These are phyloP conservation scores for Microdochium paspali DNA, from an alignment of 2,329 filamentous ascomycete species.

Conservation along the genomic window DNA sequence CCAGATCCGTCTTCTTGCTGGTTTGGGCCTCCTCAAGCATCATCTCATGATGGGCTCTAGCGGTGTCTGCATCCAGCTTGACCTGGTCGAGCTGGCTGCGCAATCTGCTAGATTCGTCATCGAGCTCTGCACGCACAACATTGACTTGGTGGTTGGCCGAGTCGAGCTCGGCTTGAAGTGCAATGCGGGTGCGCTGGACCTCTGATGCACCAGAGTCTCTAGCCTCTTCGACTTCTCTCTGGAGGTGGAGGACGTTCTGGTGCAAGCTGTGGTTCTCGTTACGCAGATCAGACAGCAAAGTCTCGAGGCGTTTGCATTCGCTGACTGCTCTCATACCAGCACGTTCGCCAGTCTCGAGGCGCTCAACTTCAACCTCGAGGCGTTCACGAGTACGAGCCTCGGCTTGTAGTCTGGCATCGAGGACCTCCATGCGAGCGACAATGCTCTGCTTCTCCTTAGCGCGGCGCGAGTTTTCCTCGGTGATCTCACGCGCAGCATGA, in stretches of 20 bases:
- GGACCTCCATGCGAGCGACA: constrained; percentile 68
- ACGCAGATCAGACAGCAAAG: constrained; percentile 44
- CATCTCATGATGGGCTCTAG: constrained; percentile 69
- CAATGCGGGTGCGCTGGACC: constrained; percentile 68
- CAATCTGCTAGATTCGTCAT: constrained; percentile 64
- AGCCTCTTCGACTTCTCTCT: constrained; percentile 78
- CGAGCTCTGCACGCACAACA: constrained; percentile 69
- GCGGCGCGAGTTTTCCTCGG: constrained; percentile 72
- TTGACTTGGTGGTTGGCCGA: constrained; percentile 80
- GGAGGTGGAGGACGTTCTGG: constrained; percentile 55
- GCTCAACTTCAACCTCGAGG: constrained; percentile 56
- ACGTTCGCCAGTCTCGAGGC: constrained; percentile 54
- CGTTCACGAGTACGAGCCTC: constrained; percentile 63
- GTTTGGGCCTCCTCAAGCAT: constrained; percentile 68
- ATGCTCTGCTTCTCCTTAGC: constrained; percentile 71
- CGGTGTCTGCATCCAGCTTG: constrained; percentile 66
- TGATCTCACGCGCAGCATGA: constrained; percentile 66
- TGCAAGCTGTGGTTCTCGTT: constrained; percentile 66
- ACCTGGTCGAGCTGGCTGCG: constrained; percentile 66
- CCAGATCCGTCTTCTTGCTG: constrained; percentile 45
- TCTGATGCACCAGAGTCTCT: constrained; percentile 72
- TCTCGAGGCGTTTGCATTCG: constrained; percentile 52
- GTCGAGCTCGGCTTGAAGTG: constrained; percentile 76
- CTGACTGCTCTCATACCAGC: constrained; percentile 54
- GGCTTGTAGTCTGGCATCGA: constrained; percentile 67